Evolutionary conservation across 2,329 filamentous ascomycete species (phyloP), one percentile per base, ranked within the genome.

Genomic region (Albophoma yamanashiensis): DNA sequence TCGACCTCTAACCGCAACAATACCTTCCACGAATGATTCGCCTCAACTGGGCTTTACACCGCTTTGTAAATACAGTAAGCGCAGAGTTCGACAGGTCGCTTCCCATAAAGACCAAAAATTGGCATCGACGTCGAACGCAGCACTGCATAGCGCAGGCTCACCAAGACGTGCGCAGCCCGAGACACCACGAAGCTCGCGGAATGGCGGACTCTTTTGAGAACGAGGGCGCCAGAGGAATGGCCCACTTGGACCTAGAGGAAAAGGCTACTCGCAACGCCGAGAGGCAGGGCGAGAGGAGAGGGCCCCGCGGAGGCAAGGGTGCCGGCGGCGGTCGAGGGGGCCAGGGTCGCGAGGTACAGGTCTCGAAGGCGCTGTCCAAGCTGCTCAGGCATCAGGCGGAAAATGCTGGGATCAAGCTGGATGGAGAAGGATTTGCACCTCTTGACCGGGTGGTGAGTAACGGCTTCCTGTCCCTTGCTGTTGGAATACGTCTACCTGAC

Each of bases 361-460:
- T 85, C 53, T 84, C 81, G 9, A 81, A 76, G 64, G 80, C 82
- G 14, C 71, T 86, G 53, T 84, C 82, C 20, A 74, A 69, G 63
- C 72, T 86, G 56, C 69, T 86, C 61, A 71, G 83, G 39, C 83
- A 86, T 63, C 82, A 84, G 73, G 83, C 82, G 11, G 73, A 73
- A 57, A 80, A 78, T 45, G 84, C 80, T 25, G 83, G 84, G 4
- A 76, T 88, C 55, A 66, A 71, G 66, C 77, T 87, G 9, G 84
- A 88, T 67, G 72, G 66, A 1, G 83, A 85, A 67, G 86, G 86
- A 0, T 88, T 76, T 68, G 85, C 83, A 50, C 74, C 77, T 53
- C 70, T 87, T 60, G 79, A 84, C 64, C 72, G 75, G 60, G 85
- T 87, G 69, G 83, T 86, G 68, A 79, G 83, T 43, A n/a, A n/a